These are phyloP conservation scores for Nemania sp. DNA, from an alignment of 2,329 filamentous ascomycete genomes.

Conservation along the genomic window DNA sequence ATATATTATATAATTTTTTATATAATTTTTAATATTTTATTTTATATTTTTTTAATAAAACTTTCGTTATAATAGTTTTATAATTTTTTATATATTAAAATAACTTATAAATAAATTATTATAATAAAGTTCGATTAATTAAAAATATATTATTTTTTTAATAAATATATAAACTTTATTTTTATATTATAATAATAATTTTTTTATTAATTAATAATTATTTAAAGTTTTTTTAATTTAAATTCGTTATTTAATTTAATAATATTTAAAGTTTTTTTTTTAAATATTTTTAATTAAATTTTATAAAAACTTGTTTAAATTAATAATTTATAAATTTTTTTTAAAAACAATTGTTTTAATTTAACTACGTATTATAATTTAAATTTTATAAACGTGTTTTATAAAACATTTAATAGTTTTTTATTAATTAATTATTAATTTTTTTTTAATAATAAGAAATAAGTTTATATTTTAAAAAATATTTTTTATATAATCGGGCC, in stretches of 20 bases:
- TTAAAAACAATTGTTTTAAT: neutral
- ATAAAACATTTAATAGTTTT: neutral
- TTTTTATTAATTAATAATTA: neutral
- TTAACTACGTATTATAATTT: no score
- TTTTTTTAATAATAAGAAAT: neutral
- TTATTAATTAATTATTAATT: neutral
- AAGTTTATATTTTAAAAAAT: neutral
- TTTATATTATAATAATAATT: neutral
- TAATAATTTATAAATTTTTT: neutral
- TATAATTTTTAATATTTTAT: neutral
- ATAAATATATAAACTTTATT: neutral
- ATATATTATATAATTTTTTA: neutral
- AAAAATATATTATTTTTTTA: neutral
- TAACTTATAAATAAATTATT: neutral
- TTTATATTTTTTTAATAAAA: neutral
- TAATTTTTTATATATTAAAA: neutral
- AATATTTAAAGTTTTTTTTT: neutral
- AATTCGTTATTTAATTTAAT: neutral
- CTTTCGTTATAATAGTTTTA: neutral
- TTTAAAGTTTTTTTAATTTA: neutral
- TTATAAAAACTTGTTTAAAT: neutral
- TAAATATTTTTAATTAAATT: neutral
- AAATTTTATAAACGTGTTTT: neutral
- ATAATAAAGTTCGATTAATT: neutral
- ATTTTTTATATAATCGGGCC: neutral